Conservation (phyloP, 2,329 filamentous ascomycete species). For the Claviceps sp. region DNA sequence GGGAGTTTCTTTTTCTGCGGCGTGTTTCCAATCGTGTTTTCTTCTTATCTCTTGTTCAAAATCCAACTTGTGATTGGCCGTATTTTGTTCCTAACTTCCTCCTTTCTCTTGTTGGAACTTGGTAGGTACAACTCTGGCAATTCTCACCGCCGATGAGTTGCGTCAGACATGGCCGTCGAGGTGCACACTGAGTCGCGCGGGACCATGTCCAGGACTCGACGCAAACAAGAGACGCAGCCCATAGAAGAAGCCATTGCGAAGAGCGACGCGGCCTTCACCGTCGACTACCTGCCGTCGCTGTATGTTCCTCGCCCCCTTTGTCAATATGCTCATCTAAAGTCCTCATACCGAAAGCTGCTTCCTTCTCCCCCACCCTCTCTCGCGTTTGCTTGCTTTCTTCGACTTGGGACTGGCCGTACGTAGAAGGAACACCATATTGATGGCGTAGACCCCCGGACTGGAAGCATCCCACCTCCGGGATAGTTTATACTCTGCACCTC, state of each 20-base stretch:
- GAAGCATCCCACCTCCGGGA: slow-evolving; percentile 34
- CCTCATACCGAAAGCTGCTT: not conserved
- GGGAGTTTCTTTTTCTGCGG: no score
- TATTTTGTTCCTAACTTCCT: not conserved
- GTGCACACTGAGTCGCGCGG: not conserved
- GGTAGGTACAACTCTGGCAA: not conserved
- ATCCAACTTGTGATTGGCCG: not conserved
- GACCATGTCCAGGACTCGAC: not conserved
- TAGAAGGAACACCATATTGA: not conserved
- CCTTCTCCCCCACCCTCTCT: not conserved
- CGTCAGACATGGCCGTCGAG: not conserved
- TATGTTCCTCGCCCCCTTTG: slow-evolving; percentile 15
- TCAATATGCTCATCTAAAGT: no score
- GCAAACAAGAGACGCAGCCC: not conserved
- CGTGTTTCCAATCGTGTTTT: not conserved
- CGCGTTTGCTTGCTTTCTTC: no score
- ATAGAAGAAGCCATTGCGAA: slow-evolving; percentile 2
- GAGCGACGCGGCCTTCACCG: not conserved
- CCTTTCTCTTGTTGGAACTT: not conserved
- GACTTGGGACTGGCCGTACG: no score
- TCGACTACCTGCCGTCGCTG: slow-evolving; percentile 11
- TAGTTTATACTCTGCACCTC: slow-evolving; percentile 31
- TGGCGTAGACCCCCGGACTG: slow-evolving; percentile 20
- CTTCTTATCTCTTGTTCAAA: not conserved
- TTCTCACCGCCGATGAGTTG: not conserved